Percentiles rank a stretch among this genome's conserved stretches.
Evolutionary conservation across 805 yeast species (phyloP).

Genomic region (Candida maltosa): DNA sequence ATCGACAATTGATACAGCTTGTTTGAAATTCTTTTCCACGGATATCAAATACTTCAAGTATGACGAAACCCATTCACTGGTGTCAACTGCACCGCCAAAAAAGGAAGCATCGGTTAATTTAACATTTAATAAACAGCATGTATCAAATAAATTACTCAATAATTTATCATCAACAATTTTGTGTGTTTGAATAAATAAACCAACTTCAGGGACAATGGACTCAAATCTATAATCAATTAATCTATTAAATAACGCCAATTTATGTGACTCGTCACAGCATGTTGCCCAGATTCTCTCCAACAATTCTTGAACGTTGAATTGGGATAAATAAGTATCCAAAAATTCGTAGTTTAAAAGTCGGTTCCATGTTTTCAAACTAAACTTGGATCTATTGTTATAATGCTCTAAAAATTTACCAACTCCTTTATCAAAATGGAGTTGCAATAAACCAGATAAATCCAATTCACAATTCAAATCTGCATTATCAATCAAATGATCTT

Average conservation of each 20-base stretch:
- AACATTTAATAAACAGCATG: too few species aligned
- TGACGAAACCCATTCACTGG: slow-evolving; percentile 17
- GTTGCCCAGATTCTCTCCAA: slow-evolving; percentile 20
- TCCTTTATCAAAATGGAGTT: slow-evolving; percentile 24
- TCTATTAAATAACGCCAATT: neutral
- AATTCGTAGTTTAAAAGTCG: slow-evolving; percentile 27
- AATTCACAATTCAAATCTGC: slow-evolving; percentile 9
- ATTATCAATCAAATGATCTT: neutral
- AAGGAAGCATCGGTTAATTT: slow-evolving; percentile 3
- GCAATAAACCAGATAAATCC: slow-evolving; percentile 26
- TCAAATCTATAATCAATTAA: slow-evolving; percentile 3
- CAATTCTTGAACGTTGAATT: slow-evolving; percentile 16
- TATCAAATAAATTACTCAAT: slow-evolving; percentile 9
- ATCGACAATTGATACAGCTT: slow-evolving; percentile 9
- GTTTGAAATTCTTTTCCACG: slow-evolving; percentile 2
- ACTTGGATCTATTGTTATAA: slow-evolving; percentile 29
- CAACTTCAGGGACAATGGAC: slow-evolving; percentile 15
- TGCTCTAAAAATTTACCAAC: slow-evolving; percentile 19
- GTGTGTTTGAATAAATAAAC: slow-evolving; percentile 13
- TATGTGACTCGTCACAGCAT: slow-evolving; percentile 9
- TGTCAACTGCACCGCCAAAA: slow-evolving; percentile 8
- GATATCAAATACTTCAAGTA: slow-evolving; percentile 12
- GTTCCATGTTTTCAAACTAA: slow-evolving; percentile 29
- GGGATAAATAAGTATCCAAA: slow-evolving; percentile 14
- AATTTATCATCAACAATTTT: slow-evolving; percentile 4